Conservation (phyloP, 176 grass and related monocot genomes). For the Puya raimondii region DNA sequence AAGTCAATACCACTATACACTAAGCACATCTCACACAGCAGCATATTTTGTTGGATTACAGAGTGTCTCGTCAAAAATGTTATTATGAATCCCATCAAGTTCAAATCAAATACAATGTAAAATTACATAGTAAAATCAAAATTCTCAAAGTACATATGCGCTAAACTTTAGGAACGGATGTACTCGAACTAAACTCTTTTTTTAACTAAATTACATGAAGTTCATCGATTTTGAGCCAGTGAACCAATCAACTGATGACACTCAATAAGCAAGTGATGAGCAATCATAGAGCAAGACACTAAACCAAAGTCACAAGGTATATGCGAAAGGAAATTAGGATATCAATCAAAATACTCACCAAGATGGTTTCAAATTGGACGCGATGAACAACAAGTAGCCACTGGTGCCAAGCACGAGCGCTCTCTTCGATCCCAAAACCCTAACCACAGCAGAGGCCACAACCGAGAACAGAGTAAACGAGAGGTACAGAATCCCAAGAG, state of each 20-base stretch:
- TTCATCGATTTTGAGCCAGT: too few species aligned
- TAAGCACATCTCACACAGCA: too few species aligned
- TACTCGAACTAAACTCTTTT: too few species aligned
- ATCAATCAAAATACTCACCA: conserved; percentile 31
- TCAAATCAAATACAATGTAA: background rate
- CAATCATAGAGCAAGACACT: background rate
- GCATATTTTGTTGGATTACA: too few species aligned
- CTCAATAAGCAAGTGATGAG: too few species aligned
- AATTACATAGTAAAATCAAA: background rate
- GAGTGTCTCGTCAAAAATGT: too few species aligned
- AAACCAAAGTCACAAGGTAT: background rate
- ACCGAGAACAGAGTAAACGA: conserved; percentile 80
- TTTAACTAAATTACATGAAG: too few species aligned
- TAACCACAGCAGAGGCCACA: conserved; percentile 44
- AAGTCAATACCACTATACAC: too few species aligned
- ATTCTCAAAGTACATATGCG: too few species aligned
- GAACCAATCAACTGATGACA: too few species aligned
- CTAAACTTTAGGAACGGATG: too few species aligned
- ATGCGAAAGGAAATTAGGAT: background rate
- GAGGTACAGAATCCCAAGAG: conserved; percentile 62
- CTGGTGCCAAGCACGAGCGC: conserved; percentile 69
- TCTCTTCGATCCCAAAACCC: conserved; percentile 41
- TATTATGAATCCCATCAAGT: background rate
- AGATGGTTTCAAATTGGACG: conserved; percentile 69
- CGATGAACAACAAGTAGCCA: conserved; percentile 75